phyloP scores from a whole-genome alignment of 306 rosid genomes.

The Datisca glomerata region DNA sequence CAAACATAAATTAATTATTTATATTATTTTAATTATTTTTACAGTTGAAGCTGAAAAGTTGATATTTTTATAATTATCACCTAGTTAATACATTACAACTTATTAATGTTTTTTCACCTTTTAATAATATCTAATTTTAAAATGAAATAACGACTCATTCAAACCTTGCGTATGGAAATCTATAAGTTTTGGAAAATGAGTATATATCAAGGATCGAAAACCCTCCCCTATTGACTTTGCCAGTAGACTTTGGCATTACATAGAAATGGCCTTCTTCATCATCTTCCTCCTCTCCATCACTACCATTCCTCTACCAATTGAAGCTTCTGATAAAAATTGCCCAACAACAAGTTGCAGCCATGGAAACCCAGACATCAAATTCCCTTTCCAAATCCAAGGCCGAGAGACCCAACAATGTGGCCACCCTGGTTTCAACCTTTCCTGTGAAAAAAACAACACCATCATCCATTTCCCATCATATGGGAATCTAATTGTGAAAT shows the following conservation, averaged over 20 bases:
- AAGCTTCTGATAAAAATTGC: slow-evolving; percentile 12
- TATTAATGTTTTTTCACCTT: no score
- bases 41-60: no score
- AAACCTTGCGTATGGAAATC: no score
- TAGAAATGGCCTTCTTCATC: slow-evolving; percentile 11
- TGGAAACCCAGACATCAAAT: slow-evolving; percentile 21
- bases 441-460: slow-evolving; percentile 34
- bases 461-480: slow-evolving; percentile 43
- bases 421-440: slow-evolving; percentile 25
- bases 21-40: no score
- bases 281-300: slow-evolving; percentile 26
- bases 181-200: no score
- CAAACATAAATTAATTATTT: no score
- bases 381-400: slow-evolving; percentile 35
- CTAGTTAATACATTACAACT: no score
- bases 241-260: not conserved
- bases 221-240: no score
- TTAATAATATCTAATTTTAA: no score
- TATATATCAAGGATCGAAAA: no score
- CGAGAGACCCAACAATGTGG: slow-evolving; percentile 4
- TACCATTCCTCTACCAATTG: slow-evolving; percentile 18
- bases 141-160: no score
- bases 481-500: slow-evolving; percentile 40
- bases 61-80: no score
- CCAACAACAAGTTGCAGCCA: slow-evolving; percentile 18